A percentile compares a stretch with the other conserved stretches of the same genome.
Conservation (phyloP, 495 filamentous ascomycete genomes). For the Tuber calosporum region DNA sequence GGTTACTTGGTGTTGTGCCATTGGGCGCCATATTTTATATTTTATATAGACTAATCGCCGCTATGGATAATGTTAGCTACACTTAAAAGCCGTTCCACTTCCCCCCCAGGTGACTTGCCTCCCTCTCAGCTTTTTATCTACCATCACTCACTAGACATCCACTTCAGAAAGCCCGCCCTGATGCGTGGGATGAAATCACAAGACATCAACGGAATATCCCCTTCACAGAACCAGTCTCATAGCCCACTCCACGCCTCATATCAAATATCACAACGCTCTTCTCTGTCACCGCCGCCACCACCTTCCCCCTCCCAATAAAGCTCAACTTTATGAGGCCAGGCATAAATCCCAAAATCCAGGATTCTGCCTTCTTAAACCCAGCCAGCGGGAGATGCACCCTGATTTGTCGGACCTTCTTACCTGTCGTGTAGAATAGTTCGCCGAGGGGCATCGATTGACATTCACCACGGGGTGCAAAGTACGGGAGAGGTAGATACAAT, state of each 20-base stretch:
- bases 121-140: neutral
- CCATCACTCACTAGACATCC: neutral
- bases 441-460: conserved; percentile 21
- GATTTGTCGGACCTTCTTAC: conserved; percentile 1
- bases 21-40: neutral
- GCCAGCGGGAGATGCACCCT: conserved; percentile 16
- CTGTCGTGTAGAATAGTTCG: conserved; percentile 14
- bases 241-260: conserved; percentile 14
- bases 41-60: neutral
- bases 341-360: conserved; percentile 28
- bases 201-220: neutral
- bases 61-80: neutral
- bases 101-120: neutral
- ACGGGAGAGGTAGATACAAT: conserved; percentile 3
- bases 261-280: conserved; percentile 24
- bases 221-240: conserved; percentile 2
- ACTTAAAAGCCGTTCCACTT: neutral
- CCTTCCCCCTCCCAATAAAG: conserved; percentile 27
- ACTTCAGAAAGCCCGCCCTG: neutral
- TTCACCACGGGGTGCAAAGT: conserved; percentile 11
- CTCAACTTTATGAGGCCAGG: conserved; percentile 22
- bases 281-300: conserved; percentile 19
- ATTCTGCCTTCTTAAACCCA: conserved; percentile 16
- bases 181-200: neutral
- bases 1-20: neutral